Conservation (phyloP, 768 basidiomycete genomes). For the Antrodiella citrinella region DNA sequence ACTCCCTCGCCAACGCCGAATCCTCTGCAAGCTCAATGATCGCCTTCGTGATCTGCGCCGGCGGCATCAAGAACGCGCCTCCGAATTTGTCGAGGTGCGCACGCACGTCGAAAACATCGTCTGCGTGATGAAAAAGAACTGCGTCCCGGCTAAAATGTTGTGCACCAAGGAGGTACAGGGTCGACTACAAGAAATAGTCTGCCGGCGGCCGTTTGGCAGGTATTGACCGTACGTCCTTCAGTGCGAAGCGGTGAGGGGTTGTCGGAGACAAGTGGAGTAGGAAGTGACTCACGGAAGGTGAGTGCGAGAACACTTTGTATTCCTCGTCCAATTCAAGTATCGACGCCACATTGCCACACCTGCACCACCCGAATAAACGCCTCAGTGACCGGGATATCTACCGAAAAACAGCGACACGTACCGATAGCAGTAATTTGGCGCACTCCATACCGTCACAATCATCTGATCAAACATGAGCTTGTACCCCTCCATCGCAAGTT, state of each 20-base stretch:
- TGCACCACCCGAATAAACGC: constrained; percentile 21
- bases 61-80: too few species aligned
- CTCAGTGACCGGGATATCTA: constrained; percentile 9
- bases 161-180: too few species aligned
- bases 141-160: too few species aligned
- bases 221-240: constrained; percentile 71
- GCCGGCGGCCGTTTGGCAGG: constrained; percentile 81
- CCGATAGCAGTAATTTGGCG: constrained; percentile 98
- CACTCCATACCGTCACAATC: constrained; percentile 98
- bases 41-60: too few species aligned
- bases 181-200: constrained; percentile 79
- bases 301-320: constrained; percentile 93
- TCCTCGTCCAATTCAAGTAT: constrained; percentile 94
- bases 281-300: constrained; percentile 50
- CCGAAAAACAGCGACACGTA: constrained; percentile 29
- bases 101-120: too few species aligned
- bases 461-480: constrained; percentile 95
- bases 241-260: not conserved
- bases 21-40: too few species aligned
- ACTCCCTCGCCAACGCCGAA: too few species aligned
- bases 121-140: too few species aligned
- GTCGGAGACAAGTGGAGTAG: not conserved
- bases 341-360: constrained; percentile 94
- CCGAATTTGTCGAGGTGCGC: too few species aligned
- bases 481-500: constrained; percentile 96